Percentiles rank a stretch among this genome's conserved stretches.
These are phyloP conservation scores for Ceratocystis diversiconidia DNA, from an alignment of 2,329 filamentous ascomycete genomes.

Conservation along the genomic window DNA sequence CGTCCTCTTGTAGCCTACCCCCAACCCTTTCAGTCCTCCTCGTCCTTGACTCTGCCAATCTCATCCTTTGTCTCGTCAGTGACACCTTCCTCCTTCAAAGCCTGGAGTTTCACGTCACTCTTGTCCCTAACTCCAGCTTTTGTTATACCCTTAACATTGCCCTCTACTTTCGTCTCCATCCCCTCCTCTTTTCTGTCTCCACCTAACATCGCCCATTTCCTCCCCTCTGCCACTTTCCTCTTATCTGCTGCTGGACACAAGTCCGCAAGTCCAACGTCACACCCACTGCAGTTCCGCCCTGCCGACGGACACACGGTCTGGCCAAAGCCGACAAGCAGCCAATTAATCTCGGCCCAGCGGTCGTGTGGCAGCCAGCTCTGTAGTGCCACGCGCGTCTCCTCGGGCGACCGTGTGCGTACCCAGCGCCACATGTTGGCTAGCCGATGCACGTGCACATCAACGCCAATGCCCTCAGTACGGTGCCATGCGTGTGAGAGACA, in stretches of 20 bases:
- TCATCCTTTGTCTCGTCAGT: slow-evolving; percentile 4
- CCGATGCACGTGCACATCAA: slow-evolving; percentile 88
- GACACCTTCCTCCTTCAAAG: slow-evolving; percentile 28
- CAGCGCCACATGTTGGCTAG: slow-evolving; percentile 92
- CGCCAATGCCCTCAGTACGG: slow-evolving; percentile 62
- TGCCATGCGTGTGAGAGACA: slow-evolving; percentile 61
- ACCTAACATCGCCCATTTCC: slow-evolving; percentile 32
- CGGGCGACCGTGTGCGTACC: slow-evolving; percentile 67
- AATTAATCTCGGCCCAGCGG: slow-evolving; percentile 85
- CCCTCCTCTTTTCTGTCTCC: slow-evolving; percentile 23
- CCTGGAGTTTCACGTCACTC: slow-evolving; percentile 27
- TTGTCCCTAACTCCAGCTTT: slow-evolving; percentile 22
- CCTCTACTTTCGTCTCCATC: slow-evolving; percentile 22
- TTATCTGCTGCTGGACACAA: slow-evolving; percentile 61
- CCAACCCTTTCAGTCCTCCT: slow-evolving; percentile 1
- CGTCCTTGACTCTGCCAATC: slow-evolving; percentile 9
- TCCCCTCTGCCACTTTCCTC: slow-evolving; percentile 45
- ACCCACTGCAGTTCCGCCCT: slow-evolving; percentile 69
- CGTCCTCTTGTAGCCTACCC: no score
- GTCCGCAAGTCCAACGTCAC: slow-evolving; percentile 60
- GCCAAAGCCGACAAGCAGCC: slow-evolving; percentile 72
- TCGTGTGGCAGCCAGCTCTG: slow-evolving; percentile 74
- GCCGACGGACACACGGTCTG: slow-evolving; percentile 67
- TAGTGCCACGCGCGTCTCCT: slow-evolving; percentile 62
- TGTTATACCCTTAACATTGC: slow-evolving; percentile 21